Base-by-base conservation (phyloP, 1,284 basidiomycete genomes). In the Amylostereum areolatum region DNA sequence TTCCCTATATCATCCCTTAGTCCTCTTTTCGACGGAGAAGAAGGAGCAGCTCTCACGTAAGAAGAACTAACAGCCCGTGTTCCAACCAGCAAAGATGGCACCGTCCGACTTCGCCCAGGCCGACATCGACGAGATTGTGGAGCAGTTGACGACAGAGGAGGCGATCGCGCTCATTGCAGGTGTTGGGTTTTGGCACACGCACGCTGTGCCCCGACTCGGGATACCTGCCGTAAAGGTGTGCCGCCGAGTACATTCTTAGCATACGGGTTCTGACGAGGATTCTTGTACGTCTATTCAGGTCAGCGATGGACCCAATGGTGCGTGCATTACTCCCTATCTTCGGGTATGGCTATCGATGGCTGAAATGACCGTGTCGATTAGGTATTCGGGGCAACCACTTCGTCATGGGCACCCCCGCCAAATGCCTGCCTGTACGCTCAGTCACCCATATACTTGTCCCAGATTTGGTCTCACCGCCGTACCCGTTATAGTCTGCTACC, bases 121-220 rank as follows among this genome's bases (percentile, higher is more conserved):
- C 4, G 65, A 81, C 59, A 69, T 88, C 47, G 69, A 78, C 52
- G 72, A 78, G 44, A 66, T 86, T 47, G 70, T 88, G 46, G 75
- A 80, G n/a, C 68, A 78, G 51, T 67, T 88, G 52, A 85, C 83
- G 1, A 81, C 76, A 0, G 83, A 86, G 37, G 85, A 88, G 58
- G 79, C 85, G 2, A 87, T 89, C 55, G 66, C 72, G 24, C 70
- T 90, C 28, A 82, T 79, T 10, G 81, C 82, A 3, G 87, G 86
- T 33, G 82, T 83, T 29, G 85, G 85, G 25, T 82, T 84, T 60
- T 89, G 87, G 88, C 80, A 86, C 60, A 89, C 87, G 0, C 77
- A 81, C 49, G 72, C 70, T 6, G 66, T 89, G 24, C 75, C 81
- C 7, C 69, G 85, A 5, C 70, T 88, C 2, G 80, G 81, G 0